Evolutionary conservation across 495 filamentous ascomycete genomes (phyloP).

Genomic region (Apiosordaria backusii): DNA sequence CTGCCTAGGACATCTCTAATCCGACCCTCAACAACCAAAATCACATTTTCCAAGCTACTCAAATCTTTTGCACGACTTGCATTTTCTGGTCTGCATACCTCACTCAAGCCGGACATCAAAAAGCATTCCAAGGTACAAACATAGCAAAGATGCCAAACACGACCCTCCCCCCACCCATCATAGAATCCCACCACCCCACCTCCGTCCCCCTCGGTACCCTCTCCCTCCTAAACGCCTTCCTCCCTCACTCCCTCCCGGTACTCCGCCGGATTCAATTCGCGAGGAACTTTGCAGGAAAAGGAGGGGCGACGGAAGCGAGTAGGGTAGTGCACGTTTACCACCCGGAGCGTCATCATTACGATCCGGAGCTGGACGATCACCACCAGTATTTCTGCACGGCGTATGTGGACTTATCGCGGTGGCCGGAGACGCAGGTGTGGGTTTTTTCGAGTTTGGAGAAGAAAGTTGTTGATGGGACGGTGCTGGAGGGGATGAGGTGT

Average conservation of each 20-base stretch:
- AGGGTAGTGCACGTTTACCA: constrained; percentile 43
- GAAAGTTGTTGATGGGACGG: background rate
- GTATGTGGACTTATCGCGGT: constrained; percentile 54
- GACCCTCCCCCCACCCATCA: background rate
- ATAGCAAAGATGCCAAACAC: background rate
- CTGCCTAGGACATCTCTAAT: no score
- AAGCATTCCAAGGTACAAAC: no score
- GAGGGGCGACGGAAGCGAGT: constrained; percentile 32
- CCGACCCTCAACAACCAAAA: no score
- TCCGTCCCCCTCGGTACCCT: constrained; percentile 31
- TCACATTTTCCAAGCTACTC: no score
- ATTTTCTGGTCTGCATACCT: no score
- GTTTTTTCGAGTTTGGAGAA: constrained; percentile 56
- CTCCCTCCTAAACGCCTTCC: constrained; percentile 45
- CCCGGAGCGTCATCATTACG: constrained; percentile 1
- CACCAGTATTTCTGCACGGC: constrained; percentile 46
- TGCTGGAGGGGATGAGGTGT: background rate
- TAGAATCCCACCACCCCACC: constrained; percentile 25
- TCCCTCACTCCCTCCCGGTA: constrained; percentile 55
- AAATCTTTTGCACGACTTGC: no score
- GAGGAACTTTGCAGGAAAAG: constrained; percentile 24
- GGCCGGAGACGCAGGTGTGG: constrained; percentile 59
- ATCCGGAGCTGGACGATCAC: constrained; percentile 7
- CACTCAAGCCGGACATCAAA: no score
- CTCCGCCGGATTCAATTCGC: constrained; percentile 58